Evolutionary conservation across 768 basidiomycete genomes (phyloP), one percentile per base, ranked within the genome.

Genomic region (Termitomyces eurrhizus): DNA sequence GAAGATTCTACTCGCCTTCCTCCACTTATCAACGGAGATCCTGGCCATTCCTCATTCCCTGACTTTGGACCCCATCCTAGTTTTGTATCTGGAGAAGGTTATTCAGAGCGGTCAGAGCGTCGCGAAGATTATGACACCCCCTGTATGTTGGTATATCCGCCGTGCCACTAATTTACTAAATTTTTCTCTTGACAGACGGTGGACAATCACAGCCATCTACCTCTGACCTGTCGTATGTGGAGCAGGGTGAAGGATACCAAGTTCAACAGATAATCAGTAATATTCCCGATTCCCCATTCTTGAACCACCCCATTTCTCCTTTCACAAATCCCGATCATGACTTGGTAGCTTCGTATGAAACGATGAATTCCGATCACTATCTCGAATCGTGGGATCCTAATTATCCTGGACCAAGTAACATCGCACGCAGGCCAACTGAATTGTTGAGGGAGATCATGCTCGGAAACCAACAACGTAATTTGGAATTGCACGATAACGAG

Each of bases 401-500:
- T 7, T 49, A 37, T 14, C 56, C 67, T n/a, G 65, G 63, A 13
- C 63, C 67, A 55, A 68, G 63, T 48, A 63, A 62, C 14, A 37
- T 60, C 2, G 18, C 44, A 8, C 65, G 67, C 26, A 45, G 63
- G n/a, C 65, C 67, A n/a, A 64, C 67, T 39, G 63, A 61, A 35
- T 37, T 64, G 21, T 37, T 68, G 32, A 62, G 39, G n/a, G 56
- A 61, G 13, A 60, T 68, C 29, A 64, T 56, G 61, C 60, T 48
- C 18, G 63, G 63, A 13, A 50, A 58, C 21, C 62, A 57, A 21
- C 42, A 32, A 24, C 63, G 56, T 26, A 55, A 41, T 4, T 46
- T 64, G 39, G 60, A 62, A 39, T 44, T 65, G 36, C 64, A 62
- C 36, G 82, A 78, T 32, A 80, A 81, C 12, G 80, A 79, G 6